Base-by-base conservation (phyloP, 305 asterid species). In the Fraxinus xanthoxyloides region DNA sequence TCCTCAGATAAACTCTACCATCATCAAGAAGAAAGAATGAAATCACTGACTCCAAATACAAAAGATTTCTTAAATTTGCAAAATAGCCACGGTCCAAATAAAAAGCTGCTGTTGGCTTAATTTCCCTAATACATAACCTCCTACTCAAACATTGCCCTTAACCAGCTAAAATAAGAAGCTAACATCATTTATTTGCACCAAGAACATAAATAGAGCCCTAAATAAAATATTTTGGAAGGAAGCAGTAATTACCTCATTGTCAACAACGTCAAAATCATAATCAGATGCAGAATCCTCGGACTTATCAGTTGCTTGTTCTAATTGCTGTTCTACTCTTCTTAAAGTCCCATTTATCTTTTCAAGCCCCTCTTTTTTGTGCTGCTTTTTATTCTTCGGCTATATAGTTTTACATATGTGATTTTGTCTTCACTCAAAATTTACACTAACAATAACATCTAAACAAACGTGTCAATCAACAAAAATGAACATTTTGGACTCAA, bases 1-100 rank as follows among this genome's bases (percentile, higher is more conserved):
- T 82, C 91, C 73, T 82, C 93, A 2, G 89, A 86, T 38, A 85
- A 81, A 82, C 80, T 89, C 98, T 94, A 81, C 7, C 72, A 63
- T 40, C 80, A 80, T 72, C 78, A 81, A 61, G 43, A 82, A 31
- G 43, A 21, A 7, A 77, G 77, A 30, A 79, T 69, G 74, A 48
- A 78, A 36, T 77, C 34, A 84, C 8, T 63, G 7, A 36, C 38
- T 38, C 38, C 31, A 36, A 38, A 43, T 69, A 30, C 8, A 31
- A 43, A 23, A 32, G 40, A 7, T 74, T 21, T 40, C 38, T 43
- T 23, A 36, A 73, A 19, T 1, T 13, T 17, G 10, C 38, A 80
- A 77, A 24, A 13, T 3, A 76, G 3, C 28, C 0, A 1, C 15
- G 36, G 38, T 48, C 6, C 51, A 15, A 51, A 51, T 13, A 51